Evolutionary conservation across 345 rosid species (phyloP).

Genomic region (Camelina sativa): DNA sequence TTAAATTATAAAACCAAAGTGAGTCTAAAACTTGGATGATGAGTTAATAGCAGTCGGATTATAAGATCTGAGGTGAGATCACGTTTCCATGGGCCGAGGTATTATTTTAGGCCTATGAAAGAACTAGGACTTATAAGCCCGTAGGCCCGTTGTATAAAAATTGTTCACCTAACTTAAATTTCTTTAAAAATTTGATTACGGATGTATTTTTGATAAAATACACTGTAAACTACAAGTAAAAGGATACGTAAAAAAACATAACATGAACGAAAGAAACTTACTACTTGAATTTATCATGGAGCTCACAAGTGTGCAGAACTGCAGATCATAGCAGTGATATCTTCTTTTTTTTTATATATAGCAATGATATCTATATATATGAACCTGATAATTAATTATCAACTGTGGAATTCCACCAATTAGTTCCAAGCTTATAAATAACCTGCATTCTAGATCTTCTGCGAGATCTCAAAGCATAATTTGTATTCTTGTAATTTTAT

Average conservation of each 20-base stretch:
- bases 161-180: neutral
- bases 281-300: constrained; percentile 15
- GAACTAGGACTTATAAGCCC: neutral
- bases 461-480: too few species aligned
- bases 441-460: neutral
- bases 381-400: neutral
- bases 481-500: too few species aligned
- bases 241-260: neutral
- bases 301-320: neutral
- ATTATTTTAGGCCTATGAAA: neutral
- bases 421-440: constrained; percentile 5
- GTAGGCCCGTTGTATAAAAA: neutral
- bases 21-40: neutral
- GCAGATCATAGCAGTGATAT: neutral
- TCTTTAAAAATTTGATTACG: too few species aligned
- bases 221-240: neutral
- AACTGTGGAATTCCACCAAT: constrained; percentile 6
- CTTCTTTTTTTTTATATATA: too few species aligned
- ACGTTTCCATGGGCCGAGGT: neutral
- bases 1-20: too few species aligned
- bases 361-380: neutral
- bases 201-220: too few species aligned
- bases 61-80: neutral
- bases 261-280: neutral
- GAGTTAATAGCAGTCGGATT: too few species aligned